Evolutionary conservation across 345 rosid species (phyloP).

Genomic region (Populus euphratica): DNA sequence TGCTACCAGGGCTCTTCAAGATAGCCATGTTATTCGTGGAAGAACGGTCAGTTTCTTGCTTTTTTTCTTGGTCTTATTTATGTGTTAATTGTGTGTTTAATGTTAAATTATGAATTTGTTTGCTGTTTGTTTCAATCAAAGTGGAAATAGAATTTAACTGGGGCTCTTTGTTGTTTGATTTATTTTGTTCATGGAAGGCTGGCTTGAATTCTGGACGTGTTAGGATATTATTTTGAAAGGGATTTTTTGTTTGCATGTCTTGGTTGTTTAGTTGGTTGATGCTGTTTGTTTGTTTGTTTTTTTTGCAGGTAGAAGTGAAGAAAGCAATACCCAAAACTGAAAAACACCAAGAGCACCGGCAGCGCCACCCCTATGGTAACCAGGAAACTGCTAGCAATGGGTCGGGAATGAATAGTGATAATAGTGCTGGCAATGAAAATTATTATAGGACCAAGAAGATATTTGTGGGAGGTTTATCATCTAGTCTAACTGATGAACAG

Average conservation of each 20-base stretch:
- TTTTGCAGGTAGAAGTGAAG: constrained; percentile 31
- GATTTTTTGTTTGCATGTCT: background rate
- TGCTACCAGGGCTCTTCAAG: constrained; percentile 55
- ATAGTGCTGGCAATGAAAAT: constrained; percentile 11
- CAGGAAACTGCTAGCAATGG: constrained; percentile 18
- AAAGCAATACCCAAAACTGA: constrained; percentile 33
- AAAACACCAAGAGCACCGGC: constrained; percentile 28
- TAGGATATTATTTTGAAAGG: background rate
- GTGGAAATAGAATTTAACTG: background rate
- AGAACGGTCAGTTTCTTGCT: constrained; percentile 52
- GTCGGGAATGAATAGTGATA: constrained; percentile 15
- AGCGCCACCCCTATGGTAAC: constrained; percentile 1
- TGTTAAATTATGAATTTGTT: background rate
- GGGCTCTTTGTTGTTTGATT: background rate
- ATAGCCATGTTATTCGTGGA: constrained; percentile 59
- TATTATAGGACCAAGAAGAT: constrained; percentile 54
- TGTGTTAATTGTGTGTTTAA: background rate
- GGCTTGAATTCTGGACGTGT: background rate
- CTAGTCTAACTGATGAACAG: constrained; percentile 57
- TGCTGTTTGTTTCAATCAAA: background rate
- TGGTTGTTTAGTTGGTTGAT: background rate
- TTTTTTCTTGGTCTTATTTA: background rate
- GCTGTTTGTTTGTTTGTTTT: background rate
- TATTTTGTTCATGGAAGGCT: background rate
- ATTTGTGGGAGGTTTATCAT: constrained; percentile 79